Evolutionary conservation across 106 monocot genomes (phyloP), one percentile per base, ranked within the genome.

Genomic region (Xerophyta viscosa): DNA sequence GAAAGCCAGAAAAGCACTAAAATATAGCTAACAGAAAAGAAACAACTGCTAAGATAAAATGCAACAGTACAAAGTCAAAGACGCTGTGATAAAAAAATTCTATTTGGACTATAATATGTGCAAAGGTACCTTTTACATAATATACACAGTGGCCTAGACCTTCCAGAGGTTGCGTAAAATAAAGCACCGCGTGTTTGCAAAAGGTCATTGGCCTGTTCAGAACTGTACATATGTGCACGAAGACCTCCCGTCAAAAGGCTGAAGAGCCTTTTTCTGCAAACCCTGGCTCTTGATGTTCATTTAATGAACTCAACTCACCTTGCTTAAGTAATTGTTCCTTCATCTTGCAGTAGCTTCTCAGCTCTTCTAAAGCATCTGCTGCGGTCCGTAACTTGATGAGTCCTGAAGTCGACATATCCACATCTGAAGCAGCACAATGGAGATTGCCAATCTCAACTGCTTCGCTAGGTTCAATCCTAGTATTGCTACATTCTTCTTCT

Each of bases 301-400:
- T n/a, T 21, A 31, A 48, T 2, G 57, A 43, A 13, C 55, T 60
- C 22, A 61, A 50, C 14, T 36, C 73, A 46, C 63, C 48, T 46
- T 66, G 66, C 22, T 47, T 61, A 37, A 84, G 66, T 30, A 94
- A 52, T 13, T 45, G 36, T 29, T 88, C 81, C 50, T 66, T 81
- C 46, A 84, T 67, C 36, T 78, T 66, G 50, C 54, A 70, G 46
- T 81, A 88, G 31, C 20, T 59, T 39, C 53, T 66, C 27, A 94
- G 58, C 48, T 94, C 88, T 49, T 75, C 59, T 26, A 88, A 58
- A 29, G 84, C 94, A 64, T 84, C 76, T 2, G 69, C 69, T 12
- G 78, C 54, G 27, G 94, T 94, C 65, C 65, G 80, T 3, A 75
- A 75, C 66, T 49, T 74, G 15, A 42, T 42, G 44, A 68, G 61